Base-by-base conservation (phyloP, 2,329 filamentous ascomycete species). In the Thelonectria blattea region DNA sequence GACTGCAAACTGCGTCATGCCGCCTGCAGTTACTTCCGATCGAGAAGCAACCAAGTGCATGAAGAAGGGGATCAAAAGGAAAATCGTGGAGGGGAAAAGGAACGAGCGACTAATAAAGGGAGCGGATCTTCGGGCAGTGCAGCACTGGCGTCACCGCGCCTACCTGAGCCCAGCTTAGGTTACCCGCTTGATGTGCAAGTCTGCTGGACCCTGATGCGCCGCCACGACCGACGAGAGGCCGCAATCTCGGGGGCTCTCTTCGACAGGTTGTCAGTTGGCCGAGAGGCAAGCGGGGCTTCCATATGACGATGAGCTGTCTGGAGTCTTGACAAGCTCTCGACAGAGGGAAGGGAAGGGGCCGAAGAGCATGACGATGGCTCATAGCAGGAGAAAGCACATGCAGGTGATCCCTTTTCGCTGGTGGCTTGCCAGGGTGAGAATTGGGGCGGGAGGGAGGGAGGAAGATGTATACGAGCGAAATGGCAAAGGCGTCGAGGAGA, bases 141-240 rank as follows among this genome's bases (percentile, higher is more conserved):
- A 62, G 59, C 60, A 52, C 42, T 63, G 65, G 60, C 61, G 56
- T 67, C 58, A 62, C 53, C 55, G 41, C 59, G 52, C 51, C 45
- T 43, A 22, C 27, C 20, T 15, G n/a, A 12, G 50, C 30, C 50
- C 48, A 30, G 27, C 52, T 52, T 59, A 15, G 41, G 48, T 41
- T 37, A 51, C 43, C 18, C 18, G 30, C 42, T 45, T 46, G 11
- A 22, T 27, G 58, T 27, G 30, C 15, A 37, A 30, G 15, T 12
- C 46, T 47, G 30, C 18, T 48, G 27, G 55, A 24, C 32, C 39
- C 50, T 55, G 12, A 46, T 48, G 45, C 18, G 55, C 30, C 47
- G 43, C 43, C 27, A 15, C 17, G 42, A 42, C 46, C 41, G 39
- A 48, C 45, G 20, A 32, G 17, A 48, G 17, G 30, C 42, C 55